These are phyloP conservation scores for sunflower (Helianthus annuus) DNA, from an alignment of 129 eudicot genomes.

Conservation along the genomic window DNA sequence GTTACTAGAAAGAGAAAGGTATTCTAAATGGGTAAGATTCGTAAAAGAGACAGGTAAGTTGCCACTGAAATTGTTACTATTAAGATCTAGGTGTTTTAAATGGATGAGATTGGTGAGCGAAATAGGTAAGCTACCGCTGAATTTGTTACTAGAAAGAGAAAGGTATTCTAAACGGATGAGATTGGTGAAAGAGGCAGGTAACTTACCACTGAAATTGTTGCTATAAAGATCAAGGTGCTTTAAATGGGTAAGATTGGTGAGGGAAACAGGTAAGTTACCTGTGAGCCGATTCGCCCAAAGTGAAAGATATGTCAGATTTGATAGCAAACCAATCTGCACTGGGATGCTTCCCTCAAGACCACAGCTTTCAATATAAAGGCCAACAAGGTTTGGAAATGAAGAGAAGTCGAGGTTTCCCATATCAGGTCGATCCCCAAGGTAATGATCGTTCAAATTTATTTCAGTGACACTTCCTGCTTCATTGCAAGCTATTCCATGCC, in stretches of 20 bases:
- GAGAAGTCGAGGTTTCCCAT: background rate
- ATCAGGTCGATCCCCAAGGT: background rate
- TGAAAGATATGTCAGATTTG: background rate
- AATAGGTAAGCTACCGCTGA: background rate
- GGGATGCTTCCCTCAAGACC: slow-evolving; percentile 12
- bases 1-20: background rate
- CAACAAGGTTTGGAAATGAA: slow-evolving; percentile 15
- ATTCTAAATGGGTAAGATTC: background rate
- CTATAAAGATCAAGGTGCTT: background rate
- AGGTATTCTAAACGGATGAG: background rate
- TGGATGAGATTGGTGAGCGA: background rate
- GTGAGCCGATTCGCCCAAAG: background rate
- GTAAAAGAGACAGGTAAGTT: no score
- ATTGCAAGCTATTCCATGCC: slow-evolving; percentile 5
- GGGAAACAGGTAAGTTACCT: slow-evolving; percentile 11
- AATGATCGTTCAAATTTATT: background rate
- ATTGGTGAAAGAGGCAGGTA: background rate
- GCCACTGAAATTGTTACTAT: no score
- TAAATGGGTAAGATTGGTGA: background rate
- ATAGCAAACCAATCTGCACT: slow-evolving; percentile 4
- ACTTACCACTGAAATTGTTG: slow-evolving; percentile 3
- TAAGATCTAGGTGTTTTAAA: background rate
- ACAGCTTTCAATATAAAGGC: background rate
- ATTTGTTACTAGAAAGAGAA: background rate
- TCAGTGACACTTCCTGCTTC: slow-evolving; percentile 5